Evolutionary conservation across 2,329 filamentous ascomycete species (phyloP), one percentile per base, ranked within the genome.

Genomic region (Aureobasidium sp.): DNA sequence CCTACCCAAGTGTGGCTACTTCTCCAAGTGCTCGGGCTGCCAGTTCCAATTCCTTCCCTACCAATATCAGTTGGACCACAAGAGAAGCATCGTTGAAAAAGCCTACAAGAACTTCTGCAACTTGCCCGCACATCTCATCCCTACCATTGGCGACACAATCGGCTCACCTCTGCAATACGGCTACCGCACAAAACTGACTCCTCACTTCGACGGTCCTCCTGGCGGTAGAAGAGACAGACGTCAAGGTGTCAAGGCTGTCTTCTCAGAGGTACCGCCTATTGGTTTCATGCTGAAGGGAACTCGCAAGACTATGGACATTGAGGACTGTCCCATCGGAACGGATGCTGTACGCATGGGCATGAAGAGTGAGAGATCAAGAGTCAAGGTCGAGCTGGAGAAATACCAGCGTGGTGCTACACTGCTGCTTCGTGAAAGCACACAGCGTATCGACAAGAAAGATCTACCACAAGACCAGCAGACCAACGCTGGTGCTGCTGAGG

Each of bases 41-140:
- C 94, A 99, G 76, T 92, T 97, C 74, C 94, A 99, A 78, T 97
- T 97, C 90, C 83, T 99, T 65, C 85, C 90, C 60, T 97, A 97
- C 74, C 76, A 82, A 34, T 88, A 91, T 68, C 94, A 99, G 74
- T 83, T 99, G 32, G 80, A 79, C 48, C 87, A 93, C 75, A 99
- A 99, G 79, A 86, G 83, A 71, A 82, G 83, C 63, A 88, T 97
- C 63, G 86, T 99, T 49, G 90, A 96, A 70, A 95, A 94, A 71
- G 94, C 94, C 8, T 99, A 89, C 78, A 82, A 80, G 64, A 93
- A 96, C 78, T 99, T 97, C 76, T 95, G 92, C 15, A 85, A 90
- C 64, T 80, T 99, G 7, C 81, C 88, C 0, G 83, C 88, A 0
- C 86, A 89, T 63, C 78, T 89, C 25, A 80, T 97, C 1, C 94